Conservation (phyloP, 2,329 filamentous ascomycete species). For the Magnaporthiopsis rhizophila region DNA sequence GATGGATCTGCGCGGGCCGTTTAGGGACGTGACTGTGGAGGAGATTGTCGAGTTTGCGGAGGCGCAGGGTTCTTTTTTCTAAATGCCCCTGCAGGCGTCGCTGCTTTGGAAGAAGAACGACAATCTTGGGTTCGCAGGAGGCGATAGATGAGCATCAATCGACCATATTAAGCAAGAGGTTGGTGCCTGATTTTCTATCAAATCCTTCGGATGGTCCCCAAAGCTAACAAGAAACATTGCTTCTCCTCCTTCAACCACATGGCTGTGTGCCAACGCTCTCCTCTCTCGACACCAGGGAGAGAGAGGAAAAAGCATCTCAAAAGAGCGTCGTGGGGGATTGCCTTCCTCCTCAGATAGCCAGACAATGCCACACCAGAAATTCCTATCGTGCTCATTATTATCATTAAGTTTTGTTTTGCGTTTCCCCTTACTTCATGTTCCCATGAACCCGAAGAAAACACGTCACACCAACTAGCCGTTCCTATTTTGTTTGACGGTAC, state of each 20-base stretch:
- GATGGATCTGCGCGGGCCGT: constrained; percentile 30
- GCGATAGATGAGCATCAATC: not conserved
- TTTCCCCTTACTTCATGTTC: not conserved
- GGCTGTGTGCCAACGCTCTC: not conserved
- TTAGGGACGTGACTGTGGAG: constrained; percentile 34
- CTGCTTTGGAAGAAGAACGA: too few relatives aligned
- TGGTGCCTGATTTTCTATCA: not conserved
- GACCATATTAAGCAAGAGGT: not conserved
- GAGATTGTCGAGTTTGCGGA: constrained; percentile 38
- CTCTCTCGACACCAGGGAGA: not conserved
- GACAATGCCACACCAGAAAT: not conserved
- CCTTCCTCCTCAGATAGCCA: not conserved
- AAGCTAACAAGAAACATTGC: not conserved
- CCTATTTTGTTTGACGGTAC: not conserved
- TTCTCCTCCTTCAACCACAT: too few relatives aligned
- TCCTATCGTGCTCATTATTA: not conserved
- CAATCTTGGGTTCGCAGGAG: too few relatives aligned
- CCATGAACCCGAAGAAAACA: too few relatives aligned
- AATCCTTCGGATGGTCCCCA: not conserved
- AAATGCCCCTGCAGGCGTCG: not conserved
- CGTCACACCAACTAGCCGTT: too few relatives aligned
- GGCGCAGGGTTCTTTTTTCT: constrained; percentile 9
- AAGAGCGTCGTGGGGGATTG: not conserved
- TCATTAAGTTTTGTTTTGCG: not conserved
- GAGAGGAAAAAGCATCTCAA: too few relatives aligned